phyloP scores from a whole-genome alignment of 2,329 filamentous ascomycete species.

The Didymosphaeria variabile region DNA sequence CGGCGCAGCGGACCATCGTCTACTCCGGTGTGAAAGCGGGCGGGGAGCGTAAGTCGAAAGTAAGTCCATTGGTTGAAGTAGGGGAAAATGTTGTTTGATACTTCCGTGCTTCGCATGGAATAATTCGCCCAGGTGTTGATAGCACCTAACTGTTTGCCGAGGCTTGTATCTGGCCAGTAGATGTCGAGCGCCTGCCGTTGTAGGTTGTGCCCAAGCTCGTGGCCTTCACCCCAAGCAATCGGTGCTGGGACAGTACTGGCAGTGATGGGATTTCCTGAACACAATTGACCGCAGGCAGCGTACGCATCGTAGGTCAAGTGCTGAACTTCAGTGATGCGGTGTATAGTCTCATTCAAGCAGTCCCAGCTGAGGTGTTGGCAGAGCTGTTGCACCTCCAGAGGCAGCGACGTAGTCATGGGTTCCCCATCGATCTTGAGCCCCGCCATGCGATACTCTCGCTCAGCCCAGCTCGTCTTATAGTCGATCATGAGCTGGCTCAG shows the following conservation, averaged over 20 bases:
- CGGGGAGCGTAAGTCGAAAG: slow-evolving; percentile 6
- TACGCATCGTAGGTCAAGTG: slow-evolving; percentile 11
- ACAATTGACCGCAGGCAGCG: slow-evolving; percentile 8
- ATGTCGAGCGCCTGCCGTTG: slow-evolving; percentile 3
- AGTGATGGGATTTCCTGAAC: slow-evolving; percentile 8
- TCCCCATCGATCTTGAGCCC: slow-evolving; percentile 4
- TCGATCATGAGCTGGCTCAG: slow-evolving; percentile 5
- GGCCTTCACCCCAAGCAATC: slow-evolving; percentile 2
- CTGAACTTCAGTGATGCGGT: slow-evolving; percentile 5
- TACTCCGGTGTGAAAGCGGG: background rate
- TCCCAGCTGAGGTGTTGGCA: slow-evolving; percentile 3
- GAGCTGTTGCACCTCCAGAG: background rate
- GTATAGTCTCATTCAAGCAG: slow-evolving; percentile 7
- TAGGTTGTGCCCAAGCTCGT: slow-evolving; percentile 9
- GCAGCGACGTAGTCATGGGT: background rate
- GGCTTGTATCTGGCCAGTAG: slow-evolving; percentile 6
- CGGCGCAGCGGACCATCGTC: slow-evolving; percentile 3
- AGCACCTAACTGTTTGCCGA: background rate
- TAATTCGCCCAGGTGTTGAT: slow-evolving; percentile 2
- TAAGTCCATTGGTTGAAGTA: slow-evolving; percentile 11
- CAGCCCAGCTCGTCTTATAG: slow-evolving; percentile 11
- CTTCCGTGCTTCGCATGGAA: slow-evolving; percentile 4
- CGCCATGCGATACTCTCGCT: slow-evolving; percentile 11
- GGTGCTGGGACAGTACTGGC: slow-evolving; percentile 3
- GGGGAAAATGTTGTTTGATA: slow-evolving; percentile 8